Evolutionary conservation across 192 early-diverging fungal species (phyloP), one percentile per base, ranked within the genome.

Genomic region (Backusella luteola): DNA sequence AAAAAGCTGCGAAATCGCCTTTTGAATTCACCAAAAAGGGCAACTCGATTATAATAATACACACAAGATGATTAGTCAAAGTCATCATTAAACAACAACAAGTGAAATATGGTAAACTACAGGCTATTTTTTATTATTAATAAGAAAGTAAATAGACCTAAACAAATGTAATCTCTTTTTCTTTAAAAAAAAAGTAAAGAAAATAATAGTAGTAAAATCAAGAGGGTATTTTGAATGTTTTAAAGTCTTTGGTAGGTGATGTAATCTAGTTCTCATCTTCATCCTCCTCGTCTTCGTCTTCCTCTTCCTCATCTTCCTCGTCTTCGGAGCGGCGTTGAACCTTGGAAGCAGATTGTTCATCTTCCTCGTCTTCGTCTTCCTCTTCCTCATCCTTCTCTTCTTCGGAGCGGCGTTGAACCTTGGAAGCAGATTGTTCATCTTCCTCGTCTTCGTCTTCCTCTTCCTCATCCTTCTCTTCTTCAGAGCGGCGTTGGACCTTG

Each of bases 181-280:
- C 23, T 29, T 29, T 29, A 23, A 26, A 59, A 52, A 52, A 52
- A n/a, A 63, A 63, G 26, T 12, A 63, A 63, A 29, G 56, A 29
- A 29, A 26, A 9, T 26, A 32, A 63, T 63, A 26, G 56, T 63
- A 29, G n/a, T 63, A 29, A 29, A 63, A 29, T 23, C 9, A 26
- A 63, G 56, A 63, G 56, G 56, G 56, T 63, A 63, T 63, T 63
- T n/a, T n/a, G 46, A n/a, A 49, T 12, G 42, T 56, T 56, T 56
- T 56, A 56, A 21, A 56, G 9, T 8, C 4, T 1, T 63, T 26
- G 8, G 3, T 63, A 63, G 23, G 12, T 14, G 26, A 26, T 5
- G 29, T 11, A 12, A 14, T 63, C 23, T 63, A 63, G 11, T 63
- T 11, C 26, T 63, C 56, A 12, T 63, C 56, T 12, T 63, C 56